A percentile compares a stretch with the other conserved stretches of the same genome.
phyloP scores from a whole-genome alignment of 148 eudicot genomes.

The Camellia granthamiana region DNA sequence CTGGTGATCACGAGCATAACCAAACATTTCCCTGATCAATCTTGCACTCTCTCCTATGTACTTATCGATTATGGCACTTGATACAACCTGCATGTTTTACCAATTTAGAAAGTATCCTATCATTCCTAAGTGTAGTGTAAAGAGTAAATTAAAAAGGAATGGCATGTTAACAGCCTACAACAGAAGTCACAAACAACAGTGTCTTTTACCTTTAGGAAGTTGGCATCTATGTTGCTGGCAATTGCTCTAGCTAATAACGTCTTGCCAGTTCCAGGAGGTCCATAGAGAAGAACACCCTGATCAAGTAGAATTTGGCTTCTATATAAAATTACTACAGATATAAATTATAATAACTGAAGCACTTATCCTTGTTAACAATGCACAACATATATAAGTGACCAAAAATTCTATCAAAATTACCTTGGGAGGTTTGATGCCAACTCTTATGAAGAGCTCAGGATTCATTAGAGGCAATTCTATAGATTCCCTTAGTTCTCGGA shows the following conservation, averaged over 20 bases:
- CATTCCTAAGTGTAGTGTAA: neutral
- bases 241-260: slow-evolving; percentile 95
- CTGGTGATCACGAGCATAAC: slow-evolving; percentile 97
- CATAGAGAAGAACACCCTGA: slow-evolving; percentile 98
- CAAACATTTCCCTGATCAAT: slow-evolving; percentile 94
- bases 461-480: slow-evolving; percentile 96
- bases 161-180: neutral
- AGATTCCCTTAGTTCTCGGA: slow-evolving; percentile 93
- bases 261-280: slow-evolving; percentile 99
- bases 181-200: neutral
- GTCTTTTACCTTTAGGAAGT: slow-evolving; percentile 72
- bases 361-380: neutral
- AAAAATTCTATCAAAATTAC: slow-evolving; percentile 28
- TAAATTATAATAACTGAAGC: neutral
- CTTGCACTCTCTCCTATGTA: slow-evolving; percentile 99
- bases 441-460: slow-evolving; percentile 95
- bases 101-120: neutral
- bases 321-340: neutral
- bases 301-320: neutral
- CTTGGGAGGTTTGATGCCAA: slow-evolving; percentile 98
- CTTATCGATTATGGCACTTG: slow-evolving; percentile 96
- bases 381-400: neutral
- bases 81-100: slow-evolving; percentile 62
- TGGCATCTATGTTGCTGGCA: slow-evolving; percentile 97
- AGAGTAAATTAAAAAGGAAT: neutral